These are phyloP conservation scores for Albatrellus ellisii DNA, from an alignment of 768 basidiomycete genomes.

Conservation along the genomic window DNA sequence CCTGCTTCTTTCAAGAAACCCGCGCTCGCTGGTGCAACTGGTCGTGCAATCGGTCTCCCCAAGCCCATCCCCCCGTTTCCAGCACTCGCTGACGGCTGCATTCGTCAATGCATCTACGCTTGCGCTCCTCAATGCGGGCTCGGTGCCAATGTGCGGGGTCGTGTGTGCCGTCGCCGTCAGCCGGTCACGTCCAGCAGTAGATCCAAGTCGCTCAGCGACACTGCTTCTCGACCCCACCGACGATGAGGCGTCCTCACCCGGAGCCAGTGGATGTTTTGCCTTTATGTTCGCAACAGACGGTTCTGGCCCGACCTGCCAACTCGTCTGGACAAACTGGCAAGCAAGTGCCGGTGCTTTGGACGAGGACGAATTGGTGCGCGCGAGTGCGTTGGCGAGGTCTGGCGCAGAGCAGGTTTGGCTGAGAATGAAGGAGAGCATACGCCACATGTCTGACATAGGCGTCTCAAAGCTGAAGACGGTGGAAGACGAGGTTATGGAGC, in stretches of 20 bases:
- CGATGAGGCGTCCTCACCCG: slow-evolving; percentile 24
- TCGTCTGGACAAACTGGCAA: slow-evolving; percentile 50
- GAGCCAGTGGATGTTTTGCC: slow-evolving; percentile 52
- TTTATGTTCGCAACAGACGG: slow-evolving; percentile 27
- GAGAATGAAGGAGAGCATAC: slow-evolving; percentile 31
- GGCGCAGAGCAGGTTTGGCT: slow-evolving; percentile 36
- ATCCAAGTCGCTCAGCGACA: slow-evolving; percentile 8
- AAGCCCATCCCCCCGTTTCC: slow-evolving; percentile 6
- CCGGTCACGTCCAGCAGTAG: slow-evolving; percentile 14
- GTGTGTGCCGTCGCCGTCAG: slow-evolving; percentile 56
- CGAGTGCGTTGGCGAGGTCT: slow-evolving; percentile 32
- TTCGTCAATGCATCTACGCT: slow-evolving; percentile 60
- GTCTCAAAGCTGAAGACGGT: not conserved
- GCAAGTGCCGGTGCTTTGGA: slow-evolving; percentile 23
- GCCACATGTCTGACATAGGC: slow-evolving; percentile 5
- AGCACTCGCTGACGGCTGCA: slow-evolving; percentile 34
- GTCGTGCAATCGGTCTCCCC: slow-evolving; percentile 49
- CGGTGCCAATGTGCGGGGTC: slow-evolving; percentile 64
- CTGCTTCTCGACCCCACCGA: slow-evolving; percentile 42
- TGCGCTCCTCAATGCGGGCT: slow-evolving; percentile 55
- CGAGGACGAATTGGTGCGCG: slow-evolving; percentile 28
- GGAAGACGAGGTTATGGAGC: not conserved
- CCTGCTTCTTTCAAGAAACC: slow-evolving; percentile 51
- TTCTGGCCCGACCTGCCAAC: slow-evolving; percentile 8
- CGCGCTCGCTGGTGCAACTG: slow-evolving; percentile 66